phyloP scores from a whole-genome alignment of 208 protist species.

The Acanthamoeba culbertsoni region DNA sequence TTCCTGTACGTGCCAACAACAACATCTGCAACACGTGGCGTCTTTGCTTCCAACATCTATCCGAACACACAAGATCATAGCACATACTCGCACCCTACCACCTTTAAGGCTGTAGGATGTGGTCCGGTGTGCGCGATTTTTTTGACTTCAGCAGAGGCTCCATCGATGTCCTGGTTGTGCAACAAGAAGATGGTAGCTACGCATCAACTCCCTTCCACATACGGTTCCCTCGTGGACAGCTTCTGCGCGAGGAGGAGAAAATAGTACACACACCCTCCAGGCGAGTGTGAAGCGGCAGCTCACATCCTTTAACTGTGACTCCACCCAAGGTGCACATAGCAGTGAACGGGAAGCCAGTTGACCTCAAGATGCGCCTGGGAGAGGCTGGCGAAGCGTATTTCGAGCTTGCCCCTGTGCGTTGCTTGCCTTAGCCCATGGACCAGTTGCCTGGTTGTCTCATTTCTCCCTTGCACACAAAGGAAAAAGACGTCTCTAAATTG shows the following conservation, averaged over 20 bases:
- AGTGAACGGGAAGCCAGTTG: constrained; percentile 91
- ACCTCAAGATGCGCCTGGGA: constrained; percentile 94
- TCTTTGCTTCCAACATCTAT: neutral
- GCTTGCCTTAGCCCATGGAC: neutral
- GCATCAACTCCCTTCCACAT: constrained; percentile 96
- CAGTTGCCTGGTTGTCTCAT: too few species aligned
- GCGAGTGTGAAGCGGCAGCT: too few species aligned
- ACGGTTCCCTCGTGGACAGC: constrained; percentile 94
- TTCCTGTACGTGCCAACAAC: too few species aligned
- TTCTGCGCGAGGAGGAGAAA: constrained; percentile 91
- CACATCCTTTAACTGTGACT: neutral
- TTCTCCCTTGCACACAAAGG: too few species aligned
- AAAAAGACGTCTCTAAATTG: too few species aligned
- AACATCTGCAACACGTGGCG: too few species aligned
- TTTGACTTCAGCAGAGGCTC: constrained; percentile 84
- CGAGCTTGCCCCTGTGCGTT: constrained; percentile 75
- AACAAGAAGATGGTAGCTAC: constrained; percentile 92
- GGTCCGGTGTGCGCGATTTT: constrained; percentile 19
- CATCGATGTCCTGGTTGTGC: constrained; percentile 96
- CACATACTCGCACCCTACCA: too few species aligned
- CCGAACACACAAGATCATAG: too few species aligned
- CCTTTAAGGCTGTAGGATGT: neutral
- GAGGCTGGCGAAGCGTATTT: constrained; percentile 93
- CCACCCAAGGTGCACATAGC: constrained; percentile 84
- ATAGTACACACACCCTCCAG: too few species aligned